phyloP scores from a whole-genome alignment of 306 rosid species.

The Erythrophleum fordii region DNA sequence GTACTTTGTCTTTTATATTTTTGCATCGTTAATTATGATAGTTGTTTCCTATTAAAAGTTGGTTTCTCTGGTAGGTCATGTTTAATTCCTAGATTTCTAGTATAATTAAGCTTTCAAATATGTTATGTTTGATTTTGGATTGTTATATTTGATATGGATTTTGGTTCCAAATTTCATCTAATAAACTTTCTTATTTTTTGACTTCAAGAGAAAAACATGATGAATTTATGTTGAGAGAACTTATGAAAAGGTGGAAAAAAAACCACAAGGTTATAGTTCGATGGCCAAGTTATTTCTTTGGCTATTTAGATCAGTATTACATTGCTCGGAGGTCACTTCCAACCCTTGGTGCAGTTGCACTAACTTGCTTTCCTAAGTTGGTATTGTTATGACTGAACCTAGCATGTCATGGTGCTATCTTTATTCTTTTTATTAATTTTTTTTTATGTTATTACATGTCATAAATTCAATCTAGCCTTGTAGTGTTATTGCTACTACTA shows the following conservation, averaged over 20 bases:
- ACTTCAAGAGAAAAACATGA: conserved; percentile 79
- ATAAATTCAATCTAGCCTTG: conserved; percentile 10
- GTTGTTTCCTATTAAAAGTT: no score
- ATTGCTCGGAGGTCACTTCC: conserved; percentile 81
- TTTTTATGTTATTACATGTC: neutral
- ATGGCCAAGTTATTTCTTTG: conserved; percentile 72
- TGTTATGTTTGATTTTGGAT: neutral
- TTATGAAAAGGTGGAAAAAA: conserved; percentile 78
- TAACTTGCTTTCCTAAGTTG: conserved; percentile 76
- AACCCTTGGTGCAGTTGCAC: conserved; percentile 69
- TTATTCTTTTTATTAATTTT: conserved; percentile 4
- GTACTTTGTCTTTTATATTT: neutral
- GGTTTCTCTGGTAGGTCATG: neutral
- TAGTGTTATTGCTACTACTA: conserved; percentile 26
- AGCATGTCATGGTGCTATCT: neutral
- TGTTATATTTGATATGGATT: neutral
- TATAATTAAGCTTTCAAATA: neutral
- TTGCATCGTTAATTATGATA: no score
- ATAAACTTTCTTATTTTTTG: neutral
- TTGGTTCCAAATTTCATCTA: conserved; percentile 8
- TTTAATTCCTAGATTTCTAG: neutral
- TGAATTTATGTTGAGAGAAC: conserved; percentile 81
- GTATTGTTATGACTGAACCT: conserved; percentile 41
- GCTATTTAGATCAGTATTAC: conserved; percentile 71
- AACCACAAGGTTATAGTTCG: conserved; percentile 75